A percentile compares a stretch with the other conserved stretches of the same genome.
Evolutionary conservation across 2,329 filamentous ascomycete species (phyloP).

Genomic region (Shiraia bambusicola): DNA sequence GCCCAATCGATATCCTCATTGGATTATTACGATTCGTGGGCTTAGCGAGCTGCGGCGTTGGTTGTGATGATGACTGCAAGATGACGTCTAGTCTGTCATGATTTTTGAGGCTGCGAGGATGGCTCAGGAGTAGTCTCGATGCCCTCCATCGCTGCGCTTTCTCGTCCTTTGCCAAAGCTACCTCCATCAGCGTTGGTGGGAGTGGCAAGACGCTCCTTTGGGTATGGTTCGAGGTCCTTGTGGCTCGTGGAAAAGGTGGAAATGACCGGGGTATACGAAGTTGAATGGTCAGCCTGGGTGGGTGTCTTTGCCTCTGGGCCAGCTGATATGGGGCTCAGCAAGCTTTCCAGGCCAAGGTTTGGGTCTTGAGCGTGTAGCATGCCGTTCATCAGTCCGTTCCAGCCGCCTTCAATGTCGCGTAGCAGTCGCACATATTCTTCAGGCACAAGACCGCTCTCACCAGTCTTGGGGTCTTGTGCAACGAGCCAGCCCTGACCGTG

Average conservation of each 20-base stretch:
- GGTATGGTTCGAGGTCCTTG: constrained; percentile 52
- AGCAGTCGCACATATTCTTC: constrained; percentile 94
- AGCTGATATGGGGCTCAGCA: constrained; percentile 37
- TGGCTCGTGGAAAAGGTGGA: constrained; percentile 56
- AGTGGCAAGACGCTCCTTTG: constrained; percentile 45
- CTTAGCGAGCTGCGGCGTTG: not conserved
- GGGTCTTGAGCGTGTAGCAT: constrained; percentile 25
- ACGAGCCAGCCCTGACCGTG: constrained; percentile 98
- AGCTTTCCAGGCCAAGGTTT: constrained; percentile 26
- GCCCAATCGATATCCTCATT: too few species aligned
- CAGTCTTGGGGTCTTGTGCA: constrained; percentile 91
- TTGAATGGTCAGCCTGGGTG: constrained; percentile 40
- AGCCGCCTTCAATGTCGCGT: constrained; percentile 88
- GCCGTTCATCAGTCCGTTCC: constrained; percentile 51
- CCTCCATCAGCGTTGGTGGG: constrained; percentile 34
- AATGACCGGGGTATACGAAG: constrained; percentile 48
- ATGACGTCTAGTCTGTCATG: constrained; percentile 6
- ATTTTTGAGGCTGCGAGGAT: constrained; percentile 11
- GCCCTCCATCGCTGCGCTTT: constrained; percentile 32
- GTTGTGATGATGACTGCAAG: too few species aligned
- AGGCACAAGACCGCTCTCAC: constrained; percentile 89
- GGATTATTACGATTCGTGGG: not conserved
- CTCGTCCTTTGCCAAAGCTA: constrained; percentile 18
- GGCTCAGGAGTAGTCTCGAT: constrained; percentile 22
- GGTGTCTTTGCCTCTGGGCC: constrained; percentile 45